Evolutionary conservation across 2,329 filamentous ascomycete genomes (phyloP).

Genomic region (Colletotrichum australisinense): DNA sequence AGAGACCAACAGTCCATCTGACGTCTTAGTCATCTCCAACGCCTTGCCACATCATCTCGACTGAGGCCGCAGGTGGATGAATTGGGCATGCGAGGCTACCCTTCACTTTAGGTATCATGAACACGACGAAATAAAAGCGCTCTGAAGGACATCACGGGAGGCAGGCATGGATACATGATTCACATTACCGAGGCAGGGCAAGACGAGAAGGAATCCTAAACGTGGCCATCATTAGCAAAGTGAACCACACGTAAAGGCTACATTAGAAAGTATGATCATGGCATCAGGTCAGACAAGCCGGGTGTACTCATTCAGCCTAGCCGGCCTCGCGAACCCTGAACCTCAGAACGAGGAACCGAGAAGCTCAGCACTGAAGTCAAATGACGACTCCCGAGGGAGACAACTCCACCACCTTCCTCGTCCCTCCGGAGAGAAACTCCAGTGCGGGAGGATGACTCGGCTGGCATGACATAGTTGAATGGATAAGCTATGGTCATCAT

Average conservation of each 20-base stretch:
- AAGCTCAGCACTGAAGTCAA: constrained; percentile 66
- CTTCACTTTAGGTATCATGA: not conserved
- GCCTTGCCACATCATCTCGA: not conserved
- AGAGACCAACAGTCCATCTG: too few relatives aligned
- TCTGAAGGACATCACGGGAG: not conserved
- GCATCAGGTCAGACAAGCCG: constrained; percentile 68
- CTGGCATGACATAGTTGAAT: constrained; percentile 76
- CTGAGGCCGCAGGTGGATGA: not conserved
- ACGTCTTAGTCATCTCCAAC: too few relatives aligned
- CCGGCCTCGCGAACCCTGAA: constrained; percentile 63
- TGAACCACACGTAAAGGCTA: not conserved
- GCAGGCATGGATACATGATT: not conserved
- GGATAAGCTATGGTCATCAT: constrained; percentile 79
- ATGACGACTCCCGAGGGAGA: constrained; percentile 59
- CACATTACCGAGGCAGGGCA: not conserved
- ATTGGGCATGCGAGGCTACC: not conserved
- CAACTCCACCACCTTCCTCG: constrained; percentile 84
- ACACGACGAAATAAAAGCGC: not conserved
- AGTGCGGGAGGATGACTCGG: constrained; percentile 82
- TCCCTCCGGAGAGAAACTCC: constrained; percentile 61
- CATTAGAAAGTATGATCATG: not conserved
- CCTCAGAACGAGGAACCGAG: constrained; percentile 50
- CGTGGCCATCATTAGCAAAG: not conserved
- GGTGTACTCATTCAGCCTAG: constrained; percentile 73
- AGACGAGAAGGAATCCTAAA: not conserved